Evolutionary conservation across 2,329 filamentous ascomycete species (phyloP).

Genomic region (Verticillium nonalfalfae): DNA sequence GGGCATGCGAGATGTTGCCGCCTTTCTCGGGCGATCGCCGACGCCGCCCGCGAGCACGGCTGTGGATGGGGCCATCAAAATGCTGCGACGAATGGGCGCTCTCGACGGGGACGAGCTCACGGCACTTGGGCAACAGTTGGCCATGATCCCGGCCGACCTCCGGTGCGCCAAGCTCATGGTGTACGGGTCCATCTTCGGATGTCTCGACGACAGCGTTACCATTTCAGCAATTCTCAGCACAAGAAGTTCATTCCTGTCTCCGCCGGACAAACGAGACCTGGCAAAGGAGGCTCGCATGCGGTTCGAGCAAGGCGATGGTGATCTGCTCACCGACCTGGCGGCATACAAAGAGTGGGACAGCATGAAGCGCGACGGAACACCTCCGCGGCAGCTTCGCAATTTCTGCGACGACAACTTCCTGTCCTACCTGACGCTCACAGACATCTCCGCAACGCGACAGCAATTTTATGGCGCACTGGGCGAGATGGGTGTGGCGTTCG

Average conservation of each 20-base stretch:
- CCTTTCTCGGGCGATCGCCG: slow-evolving; percentile 78
- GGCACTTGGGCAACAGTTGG: slow-evolving; percentile 85
- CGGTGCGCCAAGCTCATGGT: slow-evolving; percentile 93
- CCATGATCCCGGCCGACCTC: slow-evolving; percentile 89
- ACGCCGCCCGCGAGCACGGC: slow-evolving; percentile 83
- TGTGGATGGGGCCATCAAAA: slow-evolving; percentile 75
- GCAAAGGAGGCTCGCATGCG: slow-evolving; percentile 68
- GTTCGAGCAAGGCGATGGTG: slow-evolving; percentile 75
- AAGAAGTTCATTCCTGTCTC: slow-evolving; percentile 79
- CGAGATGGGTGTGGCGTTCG: slow-evolving; percentile 72
- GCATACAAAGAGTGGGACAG: slow-evolving; percentile 79
- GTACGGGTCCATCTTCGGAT: slow-evolving; percentile 89
- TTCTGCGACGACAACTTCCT: slow-evolving; percentile 88
- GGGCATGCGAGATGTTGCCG: slow-evolving; percentile 76
- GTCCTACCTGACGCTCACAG: slow-evolving; percentile 73
- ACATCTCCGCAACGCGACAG: slow-evolving; percentile 78
- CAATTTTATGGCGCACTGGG: slow-evolving; percentile 83
- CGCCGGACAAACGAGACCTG: slow-evolving; percentile 75
- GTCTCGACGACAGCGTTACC: slow-evolving; percentile 79
- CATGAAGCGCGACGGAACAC: slow-evolving; percentile 50
- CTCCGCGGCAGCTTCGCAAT: slow-evolving; percentile 56
- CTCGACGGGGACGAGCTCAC: slow-evolving; percentile 82
- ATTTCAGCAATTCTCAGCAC: slow-evolving; percentile 91
- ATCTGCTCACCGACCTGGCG: slow-evolving; percentile 78
- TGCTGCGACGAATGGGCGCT: slow-evolving; percentile 81